Evolutionary conservation across 192 early-diverging fungal genomes (phyloP).

Genomic region (Coemansia sp.): DNA sequence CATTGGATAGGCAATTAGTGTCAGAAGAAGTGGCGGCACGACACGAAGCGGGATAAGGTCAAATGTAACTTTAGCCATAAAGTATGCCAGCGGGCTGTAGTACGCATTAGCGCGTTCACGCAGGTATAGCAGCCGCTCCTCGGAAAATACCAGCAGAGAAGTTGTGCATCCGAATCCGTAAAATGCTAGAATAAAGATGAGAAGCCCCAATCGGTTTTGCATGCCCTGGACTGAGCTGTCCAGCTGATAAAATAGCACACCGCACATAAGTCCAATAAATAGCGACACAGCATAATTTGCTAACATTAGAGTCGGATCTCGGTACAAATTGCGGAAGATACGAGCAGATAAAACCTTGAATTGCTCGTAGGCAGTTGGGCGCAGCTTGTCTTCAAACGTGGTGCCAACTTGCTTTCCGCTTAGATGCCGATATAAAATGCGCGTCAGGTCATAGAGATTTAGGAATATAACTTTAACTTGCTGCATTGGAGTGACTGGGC

Average conservation of each 20-base stretch:
- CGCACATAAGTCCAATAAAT: constrained; percentile 53
- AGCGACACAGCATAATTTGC: constrained; percentile 44
- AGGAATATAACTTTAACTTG: constrained; percentile 36
- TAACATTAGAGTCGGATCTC: constrained; percentile 44
- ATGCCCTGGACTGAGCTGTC: constrained; percentile 46
- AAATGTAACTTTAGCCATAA: constrained; percentile 63
- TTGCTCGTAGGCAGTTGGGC: constrained; percentile 50
- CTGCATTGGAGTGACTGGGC: constrained; percentile 44
- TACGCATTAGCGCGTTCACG: constrained; percentile 65
- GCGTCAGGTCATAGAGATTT: constrained; percentile 34
- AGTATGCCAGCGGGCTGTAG: constrained; percentile 62
- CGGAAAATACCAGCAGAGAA: constrained; percentile 51
- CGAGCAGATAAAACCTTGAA: constrained; percentile 52
- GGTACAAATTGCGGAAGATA: constrained; percentile 46
- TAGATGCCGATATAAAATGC: constrained; percentile 10
- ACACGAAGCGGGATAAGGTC: constrained; percentile 71
- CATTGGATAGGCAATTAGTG: constrained; percentile 83
- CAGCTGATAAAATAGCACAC: constrained; percentile 56
- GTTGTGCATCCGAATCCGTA: constrained; percentile 59
- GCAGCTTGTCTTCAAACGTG: constrained; percentile 21
- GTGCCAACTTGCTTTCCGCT: constrained; percentile 2
- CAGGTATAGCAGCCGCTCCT: constrained; percentile 53
- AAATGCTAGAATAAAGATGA: constrained; percentile 55
- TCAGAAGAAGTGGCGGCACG: constrained; percentile 77
- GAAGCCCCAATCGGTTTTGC: constrained; percentile 52